These are phyloP conservation scores for Myxozyma geophila DNA, from an alignment of 805 yeast species.

Conservation along the genomic window DNA sequence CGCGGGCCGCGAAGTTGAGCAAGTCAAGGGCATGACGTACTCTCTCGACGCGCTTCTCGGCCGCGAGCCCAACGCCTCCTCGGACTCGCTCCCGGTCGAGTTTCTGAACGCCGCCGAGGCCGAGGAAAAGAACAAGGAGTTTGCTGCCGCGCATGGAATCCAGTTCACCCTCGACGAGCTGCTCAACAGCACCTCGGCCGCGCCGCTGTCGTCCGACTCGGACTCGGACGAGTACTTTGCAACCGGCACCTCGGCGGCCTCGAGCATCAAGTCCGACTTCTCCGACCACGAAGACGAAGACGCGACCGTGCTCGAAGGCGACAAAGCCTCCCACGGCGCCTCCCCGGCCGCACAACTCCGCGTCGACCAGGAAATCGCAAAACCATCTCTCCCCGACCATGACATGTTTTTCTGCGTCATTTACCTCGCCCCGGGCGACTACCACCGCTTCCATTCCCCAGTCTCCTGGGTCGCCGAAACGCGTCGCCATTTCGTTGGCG, in stretches of 20 bases:
- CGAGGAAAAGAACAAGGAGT: slow-evolving; percentile 63
- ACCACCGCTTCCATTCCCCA: slow-evolving; percentile 96
- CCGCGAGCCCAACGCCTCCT: slow-evolving; percentile 36
- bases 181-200: slow-evolving; percentile 55
- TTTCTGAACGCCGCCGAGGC: slow-evolving; percentile 48
- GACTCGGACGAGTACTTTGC: background rate
- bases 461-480: slow-evolving; percentile 92
- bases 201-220: slow-evolving; percentile 52
- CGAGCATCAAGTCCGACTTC: slow-evolving; percentile 1
- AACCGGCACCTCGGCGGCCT: background rate
- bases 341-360: slow-evolving; percentile 20
- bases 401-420: slow-evolving; percentile 81
- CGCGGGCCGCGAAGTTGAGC: slow-evolving; percentile 78
- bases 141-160: slow-evolving; percentile 79
- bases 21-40: slow-evolving; percentile 95
- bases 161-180: slow-evolving; percentile 70
- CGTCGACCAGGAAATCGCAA: slow-evolving; percentile 31
- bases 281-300: slow-evolving; percentile 69
- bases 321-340: slow-evolving; percentile 51
- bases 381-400: slow-evolving; percentile 34
- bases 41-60: slow-evolving; percentile 89
- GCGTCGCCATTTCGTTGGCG: slow-evolving; percentile 95
- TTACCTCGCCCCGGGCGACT: slow-evolving; percentile 97
- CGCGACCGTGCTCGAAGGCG: slow-evolving; percentile 62
- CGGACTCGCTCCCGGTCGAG: slow-evolving; percentile 44